These are phyloP conservation scores for Pseudotsuga menziesii DNA, from an alignment of 75 land plant genomes.

Conservation along the genomic window DNA sequence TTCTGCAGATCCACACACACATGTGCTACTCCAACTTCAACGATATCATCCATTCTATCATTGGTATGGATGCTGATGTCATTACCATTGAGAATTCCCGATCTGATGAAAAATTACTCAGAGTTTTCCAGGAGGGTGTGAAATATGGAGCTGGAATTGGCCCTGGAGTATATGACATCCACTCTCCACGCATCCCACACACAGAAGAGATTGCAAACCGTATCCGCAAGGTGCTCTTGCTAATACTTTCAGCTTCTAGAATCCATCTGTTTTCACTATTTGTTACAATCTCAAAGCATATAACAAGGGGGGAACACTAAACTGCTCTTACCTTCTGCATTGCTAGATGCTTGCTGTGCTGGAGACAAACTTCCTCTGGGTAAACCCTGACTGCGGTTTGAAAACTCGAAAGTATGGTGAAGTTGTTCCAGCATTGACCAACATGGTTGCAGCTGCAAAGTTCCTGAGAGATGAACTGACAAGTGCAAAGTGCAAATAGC, in stretches of 20 bases:
- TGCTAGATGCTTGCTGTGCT: constrained; percentile 29
- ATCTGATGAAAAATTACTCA: constrained; percentile 51
- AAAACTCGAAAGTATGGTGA: constrained; percentile 19
- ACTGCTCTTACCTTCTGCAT: not conserved
- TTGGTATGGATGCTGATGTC: constrained; percentile 60
- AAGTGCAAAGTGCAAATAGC: too few relatives aligned
- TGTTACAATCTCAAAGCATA: too few relatives aligned
- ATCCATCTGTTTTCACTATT: too few relatives aligned
- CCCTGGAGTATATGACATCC: constrained; percentile 60
- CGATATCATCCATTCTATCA: constrained; percentile 42
- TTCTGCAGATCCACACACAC: constrained; percentile 34
- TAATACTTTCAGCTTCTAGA: too few relatives aligned
- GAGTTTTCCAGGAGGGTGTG: constrained; percentile 59
- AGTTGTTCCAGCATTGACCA: constrained; percentile 25
- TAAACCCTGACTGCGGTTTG: constrained; percentile 18
- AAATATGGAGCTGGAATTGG: constrained; percentile 56
- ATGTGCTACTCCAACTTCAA: constrained; percentile 45
- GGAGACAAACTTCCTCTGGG: constrained; percentile 30
- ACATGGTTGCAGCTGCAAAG: too few relatives aligned
- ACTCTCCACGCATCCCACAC: constrained; percentile 45
- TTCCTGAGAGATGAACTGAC: too few relatives aligned
- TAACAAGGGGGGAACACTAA: too few relatives aligned
- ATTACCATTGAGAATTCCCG: constrained; percentile 62
- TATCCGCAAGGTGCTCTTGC: constrained; percentile 24
- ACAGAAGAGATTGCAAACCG: constrained; percentile 57